phyloP scores from a whole-genome alignment of 257 asterid species.

The Solanum sejunctum region DNA sequence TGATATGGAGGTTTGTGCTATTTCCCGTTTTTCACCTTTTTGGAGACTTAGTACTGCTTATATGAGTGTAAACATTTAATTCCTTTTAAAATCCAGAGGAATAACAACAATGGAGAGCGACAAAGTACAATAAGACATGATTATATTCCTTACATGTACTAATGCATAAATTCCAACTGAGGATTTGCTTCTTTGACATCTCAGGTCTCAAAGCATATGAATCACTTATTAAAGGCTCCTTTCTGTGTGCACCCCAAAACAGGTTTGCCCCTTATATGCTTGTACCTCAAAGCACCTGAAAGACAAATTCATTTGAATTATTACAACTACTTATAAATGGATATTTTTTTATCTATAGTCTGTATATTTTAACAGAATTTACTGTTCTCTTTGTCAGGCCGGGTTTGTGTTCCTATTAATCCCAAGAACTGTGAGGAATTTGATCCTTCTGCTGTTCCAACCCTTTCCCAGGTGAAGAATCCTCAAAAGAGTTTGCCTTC shows the following conservation, averaged over 20 bases:
- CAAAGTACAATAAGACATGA: not conserved
- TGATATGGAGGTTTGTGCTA: slow-evolving; percentile 69
- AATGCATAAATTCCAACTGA: not conserved
- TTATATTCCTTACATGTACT: not conserved
- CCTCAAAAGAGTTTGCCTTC: not conserved
- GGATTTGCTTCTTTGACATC: not conserved
- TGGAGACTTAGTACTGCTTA: not conserved
- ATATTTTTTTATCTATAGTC: not conserved
- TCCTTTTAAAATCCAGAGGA: not conserved
- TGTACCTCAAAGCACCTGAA: not conserved
- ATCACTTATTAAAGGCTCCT: slow-evolving; percentile 90
- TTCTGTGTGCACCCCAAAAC: slow-evolving; percentile 89
- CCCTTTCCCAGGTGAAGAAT: slow-evolving; percentile 55
- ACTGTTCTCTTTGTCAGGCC: slow-evolving; percentile 31
- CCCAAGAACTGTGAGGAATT: slow-evolving; percentile 73
- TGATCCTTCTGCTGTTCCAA: slow-evolving; percentile 77
- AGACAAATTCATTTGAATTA: not conserved
- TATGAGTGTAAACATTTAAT: not conserved
- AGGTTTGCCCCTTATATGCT: slow-evolving; percentile 26
- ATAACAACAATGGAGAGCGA: not conserved
- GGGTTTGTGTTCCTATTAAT: slow-evolving; percentile 85
- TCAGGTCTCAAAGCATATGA: slow-evolving; percentile 86
- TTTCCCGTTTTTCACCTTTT: not conserved
- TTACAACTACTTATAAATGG: not conserved
- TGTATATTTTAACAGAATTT: not conserved